Evolutionary conservation across 306 rosid species (phyloP).

Genomic region (Rosa persica): DNA sequence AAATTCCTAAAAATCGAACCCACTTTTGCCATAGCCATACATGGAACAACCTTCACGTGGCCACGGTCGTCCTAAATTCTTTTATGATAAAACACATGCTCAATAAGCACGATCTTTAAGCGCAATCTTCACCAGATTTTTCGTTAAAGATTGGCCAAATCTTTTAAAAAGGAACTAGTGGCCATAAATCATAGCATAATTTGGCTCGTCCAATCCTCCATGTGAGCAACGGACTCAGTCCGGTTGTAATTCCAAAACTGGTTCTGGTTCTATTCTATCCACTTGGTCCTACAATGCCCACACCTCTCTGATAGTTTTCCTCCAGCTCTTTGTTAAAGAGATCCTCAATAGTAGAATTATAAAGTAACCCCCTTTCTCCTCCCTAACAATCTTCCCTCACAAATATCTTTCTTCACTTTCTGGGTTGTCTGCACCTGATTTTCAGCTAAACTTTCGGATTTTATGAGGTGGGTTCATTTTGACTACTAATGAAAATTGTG

Average conservation of each 20-base stretch:
- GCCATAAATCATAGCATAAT: constrained; percentile 26
- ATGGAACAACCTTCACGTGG: not conserved
- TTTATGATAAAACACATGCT: not conserved
- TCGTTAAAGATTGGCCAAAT: constrained; percentile 33
- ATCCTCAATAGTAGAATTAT: constrained; percentile 31
- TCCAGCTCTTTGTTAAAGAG: constrained; percentile 21
- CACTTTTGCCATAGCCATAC: not conserved
- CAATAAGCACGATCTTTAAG: constrained; percentile 25
- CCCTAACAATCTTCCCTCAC: constrained; percentile 26
- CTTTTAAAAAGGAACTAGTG: constrained; percentile 31
- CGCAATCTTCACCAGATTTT: constrained; percentile 39
- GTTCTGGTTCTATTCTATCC: constrained; percentile 16
- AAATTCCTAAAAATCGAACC: not conserved
- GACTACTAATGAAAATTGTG: not conserved
- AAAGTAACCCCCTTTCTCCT: constrained; percentile 34
- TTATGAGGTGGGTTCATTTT: constrained; percentile 29
- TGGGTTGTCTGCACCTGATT: constrained; percentile 2
- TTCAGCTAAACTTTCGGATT: constrained; percentile 4
- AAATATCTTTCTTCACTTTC: constrained; percentile 18
- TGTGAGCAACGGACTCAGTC: constrained; percentile 45
- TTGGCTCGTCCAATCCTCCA: constrained; percentile 22
- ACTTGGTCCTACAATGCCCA: constrained; percentile 32
- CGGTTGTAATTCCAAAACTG: not conserved
- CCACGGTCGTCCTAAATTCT: not conserved
- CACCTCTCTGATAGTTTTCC: constrained; percentile 10